Conservation (phyloP, 139 green algal genomes). For the Closterium sp. region DNA sequence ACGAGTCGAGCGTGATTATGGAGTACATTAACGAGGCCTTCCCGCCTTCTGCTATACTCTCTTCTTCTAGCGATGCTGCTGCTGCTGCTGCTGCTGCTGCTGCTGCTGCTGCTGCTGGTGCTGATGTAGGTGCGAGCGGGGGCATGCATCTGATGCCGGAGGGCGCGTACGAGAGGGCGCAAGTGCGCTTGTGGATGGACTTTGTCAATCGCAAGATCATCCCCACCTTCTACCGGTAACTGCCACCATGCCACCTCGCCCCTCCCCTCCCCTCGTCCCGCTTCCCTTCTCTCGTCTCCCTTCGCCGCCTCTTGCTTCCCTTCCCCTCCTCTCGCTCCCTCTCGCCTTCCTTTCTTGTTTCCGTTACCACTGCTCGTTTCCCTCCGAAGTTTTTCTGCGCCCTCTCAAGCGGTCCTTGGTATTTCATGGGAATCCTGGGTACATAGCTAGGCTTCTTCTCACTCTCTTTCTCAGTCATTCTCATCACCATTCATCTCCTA, state of each 20-base stretch:
- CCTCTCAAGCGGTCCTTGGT: too few species aligned
- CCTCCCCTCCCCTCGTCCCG: neutral
- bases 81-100: neutral
- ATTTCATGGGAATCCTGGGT: too few species aligned
- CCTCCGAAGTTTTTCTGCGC: neutral
- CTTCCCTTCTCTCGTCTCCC: neutral
- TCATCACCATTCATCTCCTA: neutral
- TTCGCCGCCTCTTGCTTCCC: neutral
- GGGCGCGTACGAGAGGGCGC: slow-evolving; percentile 27
- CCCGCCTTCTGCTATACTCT: neutral
- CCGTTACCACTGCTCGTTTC: neutral
- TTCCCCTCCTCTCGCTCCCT: neutral
- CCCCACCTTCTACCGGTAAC: slow-evolving; percentile 47
- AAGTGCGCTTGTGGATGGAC: slow-evolving; percentile 52
- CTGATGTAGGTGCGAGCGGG: neutral
- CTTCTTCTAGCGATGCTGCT: neutral
- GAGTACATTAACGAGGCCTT: slow-evolving; percentile 53
- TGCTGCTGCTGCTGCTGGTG: neutral
- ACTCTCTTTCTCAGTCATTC: neutral
- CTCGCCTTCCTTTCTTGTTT: neutral
- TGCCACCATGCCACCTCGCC: neutral
- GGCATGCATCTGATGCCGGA: slow-evolving; percentile 3
- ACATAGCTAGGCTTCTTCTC: too few species aligned
- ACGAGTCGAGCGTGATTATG: slow-evolving; percentile 52
- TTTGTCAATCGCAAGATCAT: slow-evolving; percentile 49